Conservation (phyloP, 2,329 filamentous ascomycete species). For the Colletotrichum lindemuthianum region DNA sequence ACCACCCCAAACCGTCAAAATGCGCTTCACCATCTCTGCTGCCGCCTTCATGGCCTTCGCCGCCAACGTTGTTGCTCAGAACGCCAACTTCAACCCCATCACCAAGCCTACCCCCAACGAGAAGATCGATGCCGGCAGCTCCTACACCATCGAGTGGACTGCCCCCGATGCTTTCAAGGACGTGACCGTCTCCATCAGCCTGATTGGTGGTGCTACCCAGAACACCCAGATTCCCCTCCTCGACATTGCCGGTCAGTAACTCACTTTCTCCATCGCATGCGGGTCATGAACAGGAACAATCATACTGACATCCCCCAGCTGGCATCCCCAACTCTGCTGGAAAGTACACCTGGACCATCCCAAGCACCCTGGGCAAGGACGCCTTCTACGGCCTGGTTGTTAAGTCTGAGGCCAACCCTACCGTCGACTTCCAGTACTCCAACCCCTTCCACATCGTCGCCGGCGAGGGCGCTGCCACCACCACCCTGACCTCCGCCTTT, state of each 20-base stretch:
- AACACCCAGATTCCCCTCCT: conserved; percentile 53
- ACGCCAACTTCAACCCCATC: conserved; percentile 65
- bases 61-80: conserved; percentile 63
- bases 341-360: conserved; percentile 62
- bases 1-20: conserved; percentile 51
- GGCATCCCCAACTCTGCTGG: conserved; percentile 57
- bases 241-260: conserved; percentile 61
- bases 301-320: conserved; percentile 47
- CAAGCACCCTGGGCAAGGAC: conserved; percentile 53
- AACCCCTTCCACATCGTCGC: conserved; percentile 66
- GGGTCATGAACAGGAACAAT: conserved; percentile 8
- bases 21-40: conserved; percentile 62
- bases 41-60: conserved; percentile 63
- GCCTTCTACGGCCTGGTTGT: conserved; percentile 69
- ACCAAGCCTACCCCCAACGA: conserved; percentile 56
- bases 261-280: not conserved
- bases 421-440: conserved; percentile 67
- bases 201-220: conserved; percentile 62
- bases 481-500: conserved; percentile 39
- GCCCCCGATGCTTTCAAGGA: conserved; percentile 51
- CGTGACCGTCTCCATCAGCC: conserved; percentile 59
- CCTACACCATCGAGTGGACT: conserved; percentile 62
- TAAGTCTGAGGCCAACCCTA: conserved; percentile 56
- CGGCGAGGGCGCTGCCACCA: conserved; percentile 39
- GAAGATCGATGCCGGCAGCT: conserved; percentile 58